Evolutionary conservation across 2,329 filamentous ascomycete species (phyloP), one percentile per base, ranked within the genome.

Genomic region (Cordyceps tenuipes): DNA sequence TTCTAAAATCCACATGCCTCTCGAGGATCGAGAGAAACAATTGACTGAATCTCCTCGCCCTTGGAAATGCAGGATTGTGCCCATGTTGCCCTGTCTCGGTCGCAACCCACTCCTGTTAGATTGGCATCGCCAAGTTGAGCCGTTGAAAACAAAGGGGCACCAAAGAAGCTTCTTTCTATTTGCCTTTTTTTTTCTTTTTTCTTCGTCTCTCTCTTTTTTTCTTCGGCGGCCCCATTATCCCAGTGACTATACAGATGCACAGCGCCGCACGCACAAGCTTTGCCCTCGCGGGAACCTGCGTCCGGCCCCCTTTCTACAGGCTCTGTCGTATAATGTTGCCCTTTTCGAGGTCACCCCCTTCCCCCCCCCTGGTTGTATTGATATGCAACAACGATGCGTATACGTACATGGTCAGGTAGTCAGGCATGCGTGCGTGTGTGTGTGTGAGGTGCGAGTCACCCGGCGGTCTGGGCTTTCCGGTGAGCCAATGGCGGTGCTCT

Each of bases 61-160:
- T 21, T 21, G 15, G 26, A 29, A 43, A 43, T 29, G 44, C 17
- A 53, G 23, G 26, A 43, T 26, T 43, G 34, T 9, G 49, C 31
- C 48, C 49, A 31, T 23, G 49, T 36, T 6, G 49, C 3, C 46
- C 55, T 57, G 55, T 57, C 55, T 57, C 21, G 34, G 54, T 34
- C 43, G 19, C 43, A 49, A 57, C 55, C 55, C 55, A 57, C 55
- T 41, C 34, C 39, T 41, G 44, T 49, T 21, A 57, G 55, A 57
- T 57, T 57, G 54, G 55, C 19, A 29, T 34, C 34, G 29, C 26
- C 4, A 21, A 46, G 34, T 36, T 39, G 49, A 31, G 41, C 55
- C 55, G 55, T 57, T 57, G 44, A 47, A 43, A 15, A 7, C 15
- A 17, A 43, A 23, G 21, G 31, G 43, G 19, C 39, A 19, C 19